Evolutionary conservation across 2,329 filamentous ascomycete species (phyloP).

Genomic region (Beauveria scarabaeidicola): DNA sequence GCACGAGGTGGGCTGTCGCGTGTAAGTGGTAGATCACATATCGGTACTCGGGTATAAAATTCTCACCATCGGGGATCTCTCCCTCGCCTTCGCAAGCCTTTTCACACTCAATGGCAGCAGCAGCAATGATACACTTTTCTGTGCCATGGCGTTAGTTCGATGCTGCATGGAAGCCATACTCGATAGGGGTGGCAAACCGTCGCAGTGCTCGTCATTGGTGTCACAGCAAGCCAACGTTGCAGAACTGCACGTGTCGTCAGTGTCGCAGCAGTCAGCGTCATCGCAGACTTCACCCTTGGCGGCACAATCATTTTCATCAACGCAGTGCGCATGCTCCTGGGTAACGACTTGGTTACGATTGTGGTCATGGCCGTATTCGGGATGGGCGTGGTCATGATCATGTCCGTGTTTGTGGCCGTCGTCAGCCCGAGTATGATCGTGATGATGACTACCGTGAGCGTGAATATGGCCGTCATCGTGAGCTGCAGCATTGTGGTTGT

Average conservation of each 20-base stretch:
- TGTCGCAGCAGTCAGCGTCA: conserved; percentile 15
- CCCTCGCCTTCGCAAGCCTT: conserved; percentile 21
- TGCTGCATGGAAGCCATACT: background rate
- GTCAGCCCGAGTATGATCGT: background rate
- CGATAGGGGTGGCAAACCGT: conserved; percentile 14
- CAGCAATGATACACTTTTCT: conserved; percentile 26
- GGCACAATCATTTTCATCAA: conserved; percentile 8
- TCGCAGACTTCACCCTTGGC: conserved; percentile 11
- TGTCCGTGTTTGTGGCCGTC: background rate
- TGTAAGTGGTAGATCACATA: conserved; percentile 10
- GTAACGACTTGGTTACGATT: conserved; percentile 2
- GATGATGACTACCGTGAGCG: background rate
- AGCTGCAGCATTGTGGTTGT: background rate
- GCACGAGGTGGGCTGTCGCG: conserved; percentile 6
- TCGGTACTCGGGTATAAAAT: background rate
- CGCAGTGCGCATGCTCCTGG: conserved; percentile 6
- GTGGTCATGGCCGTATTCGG: background rate
- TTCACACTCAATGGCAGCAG: conserved; percentile 23
- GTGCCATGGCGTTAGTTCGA: background rate
- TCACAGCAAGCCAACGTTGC: conserved; percentile 19
- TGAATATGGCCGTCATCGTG: background rate
- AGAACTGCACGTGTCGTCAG: conserved; percentile 13
- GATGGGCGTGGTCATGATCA: background rate
- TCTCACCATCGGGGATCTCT: conserved; percentile 5
- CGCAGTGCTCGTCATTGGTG: conserved; percentile 20